These are phyloP conservation scores for Aspergillus aculeatinus DNA, from an alignment of 2,329 filamentous ascomycete species.

Conservation along the genomic window DNA sequence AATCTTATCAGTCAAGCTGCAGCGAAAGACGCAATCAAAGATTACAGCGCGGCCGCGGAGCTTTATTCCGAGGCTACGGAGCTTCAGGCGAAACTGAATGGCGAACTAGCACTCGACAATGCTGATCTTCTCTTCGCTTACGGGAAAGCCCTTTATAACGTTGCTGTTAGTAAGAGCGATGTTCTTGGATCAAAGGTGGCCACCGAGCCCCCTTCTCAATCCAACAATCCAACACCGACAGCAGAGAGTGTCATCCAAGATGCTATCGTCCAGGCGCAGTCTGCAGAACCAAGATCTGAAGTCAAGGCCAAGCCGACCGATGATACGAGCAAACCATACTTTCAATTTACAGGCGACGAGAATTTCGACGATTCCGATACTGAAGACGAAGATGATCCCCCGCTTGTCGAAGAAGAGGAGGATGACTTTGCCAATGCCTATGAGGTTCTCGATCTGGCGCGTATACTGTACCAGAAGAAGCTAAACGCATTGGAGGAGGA, in stretches of 20 bases:
- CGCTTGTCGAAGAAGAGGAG: constrained; percentile 59
- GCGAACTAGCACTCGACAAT: constrained; percentile 86
- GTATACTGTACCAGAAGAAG: constrained; percentile 58
- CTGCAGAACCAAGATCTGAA: constrained; percentile 16
- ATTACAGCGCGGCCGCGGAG: constrained; percentile 82
- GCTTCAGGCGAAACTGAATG: constrained; percentile 86
- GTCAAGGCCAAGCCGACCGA: constrained; percentile 17
- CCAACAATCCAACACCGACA: constrained; percentile 43
- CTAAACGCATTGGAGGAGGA: constrained; percentile 51
- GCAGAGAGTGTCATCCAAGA: constrained; percentile 24
- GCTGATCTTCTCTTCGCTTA: constrained; percentile 94
- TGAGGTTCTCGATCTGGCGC: constrained; percentile 63
- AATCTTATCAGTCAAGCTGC: constrained; percentile 79
- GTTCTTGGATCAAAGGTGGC: constrained; percentile 82
- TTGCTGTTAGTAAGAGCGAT: constrained; percentile 91
- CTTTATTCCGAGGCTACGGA: constrained; percentile 85
- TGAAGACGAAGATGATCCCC: constrained; percentile 48
- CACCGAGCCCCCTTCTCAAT: constrained; percentile 56
- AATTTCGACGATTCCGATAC: constrained; percentile 80
- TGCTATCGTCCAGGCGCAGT: constrained; percentile 25
- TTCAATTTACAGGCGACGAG: constrained; percentile 92
- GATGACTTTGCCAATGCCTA: constrained; percentile 65
- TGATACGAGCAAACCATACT: constrained; percentile 61
- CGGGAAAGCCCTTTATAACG: constrained; percentile 88
- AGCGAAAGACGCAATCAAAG: constrained; percentile 83